Percentiles rank a stretch among this genome's conserved stretches.
phyloP scores from a whole-genome alignment of 352 stramenopile genomes.

The Thraustotheca clavata region DNA sequence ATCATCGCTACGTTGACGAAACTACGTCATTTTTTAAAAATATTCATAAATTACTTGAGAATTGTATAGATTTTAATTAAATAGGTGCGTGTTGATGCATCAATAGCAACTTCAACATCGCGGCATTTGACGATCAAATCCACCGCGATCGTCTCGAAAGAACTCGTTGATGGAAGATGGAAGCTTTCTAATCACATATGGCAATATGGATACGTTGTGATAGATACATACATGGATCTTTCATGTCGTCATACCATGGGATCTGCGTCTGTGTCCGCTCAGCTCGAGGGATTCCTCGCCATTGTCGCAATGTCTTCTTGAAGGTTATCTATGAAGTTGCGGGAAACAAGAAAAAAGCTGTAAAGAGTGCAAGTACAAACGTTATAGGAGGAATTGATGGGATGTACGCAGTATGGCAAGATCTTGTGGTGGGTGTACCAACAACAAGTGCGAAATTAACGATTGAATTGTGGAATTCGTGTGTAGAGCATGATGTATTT shows the following conservation, averaged over 20 bases:
- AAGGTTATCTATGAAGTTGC: slow-evolving; percentile 15
- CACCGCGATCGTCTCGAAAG: not conserved
- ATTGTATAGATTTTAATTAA: not conserved
- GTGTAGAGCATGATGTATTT: slow-evolving; percentile 9
- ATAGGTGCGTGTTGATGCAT: slow-evolving; percentile 1
- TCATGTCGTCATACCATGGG: not conserved
- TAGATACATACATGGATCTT: no score
- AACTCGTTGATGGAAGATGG: no score
- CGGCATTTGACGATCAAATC: not conserved
- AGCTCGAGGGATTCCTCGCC: not conserved
- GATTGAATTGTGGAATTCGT: slow-evolving; percentile 17
- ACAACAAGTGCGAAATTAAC: not conserved
- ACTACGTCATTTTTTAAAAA: slow-evolving; percentile 6
- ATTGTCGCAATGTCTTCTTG: not conserved
- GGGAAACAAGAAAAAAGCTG: not conserved
- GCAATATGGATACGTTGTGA: not conserved
- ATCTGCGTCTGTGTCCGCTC: slow-evolving; percentile 11
- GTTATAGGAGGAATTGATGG: no score
- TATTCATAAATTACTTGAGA: not conserved
- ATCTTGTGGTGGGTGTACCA: slow-evolving; percentile 1
- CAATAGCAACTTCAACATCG: slow-evolving; percentile 6
- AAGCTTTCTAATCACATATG: no score
- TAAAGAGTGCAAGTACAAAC: no score
- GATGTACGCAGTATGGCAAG: slow-evolving; percentile 1
- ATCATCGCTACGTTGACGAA: slow-evolving; percentile 17